These are phyloP conservation scores for Macroventuria anomochaeta DNA, from an alignment of 2,329 filamentous ascomycete genomes.

Conservation along the genomic window DNA sequence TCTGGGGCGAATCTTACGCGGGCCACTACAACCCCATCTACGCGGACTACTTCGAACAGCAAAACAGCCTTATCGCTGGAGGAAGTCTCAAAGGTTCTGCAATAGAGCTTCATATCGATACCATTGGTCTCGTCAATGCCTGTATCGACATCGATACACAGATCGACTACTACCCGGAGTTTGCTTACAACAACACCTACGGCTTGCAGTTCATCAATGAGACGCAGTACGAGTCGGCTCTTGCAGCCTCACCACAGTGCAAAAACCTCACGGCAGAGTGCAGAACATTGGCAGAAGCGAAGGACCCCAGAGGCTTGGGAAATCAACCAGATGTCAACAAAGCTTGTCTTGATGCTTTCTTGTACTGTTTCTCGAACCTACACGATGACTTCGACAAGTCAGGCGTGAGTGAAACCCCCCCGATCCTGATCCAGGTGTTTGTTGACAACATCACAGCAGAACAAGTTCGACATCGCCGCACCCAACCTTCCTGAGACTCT, in stretches of 20 bases:
- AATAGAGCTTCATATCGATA: slow-evolving; percentile 50
- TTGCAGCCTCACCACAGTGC: neutral
- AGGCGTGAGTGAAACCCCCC: slow-evolving; percentile 45
- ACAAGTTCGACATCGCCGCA: slow-evolving; percentile 35
- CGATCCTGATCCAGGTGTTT: neutral
- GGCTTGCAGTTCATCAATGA: slow-evolving; percentile 56
- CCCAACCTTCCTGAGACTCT: neutral
- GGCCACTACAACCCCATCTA: slow-evolving; percentile 62
- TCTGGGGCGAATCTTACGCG: slow-evolving; percentile 55
- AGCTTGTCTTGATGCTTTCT: slow-evolving; percentile 59
- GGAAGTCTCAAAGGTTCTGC: slow-evolving; percentile 38
- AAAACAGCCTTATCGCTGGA: slow-evolving; percentile 58
- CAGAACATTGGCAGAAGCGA: neutral
- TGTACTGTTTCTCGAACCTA: slow-evolving; percentile 59
- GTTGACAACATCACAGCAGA: slow-evolving; percentile 7
- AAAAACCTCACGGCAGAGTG: slow-evolving; percentile 29
- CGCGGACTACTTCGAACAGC: slow-evolving; percentile 58
- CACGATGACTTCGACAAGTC: slow-evolving; percentile 30
- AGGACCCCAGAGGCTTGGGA: slow-evolving; percentile 48
- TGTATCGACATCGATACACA: slow-evolving; percentile 57
- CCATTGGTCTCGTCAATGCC: slow-evolving; percentile 53
- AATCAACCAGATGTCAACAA: slow-evolving; percentile 39
- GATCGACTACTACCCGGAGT: slow-evolving; percentile 53
- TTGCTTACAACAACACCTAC: slow-evolving; percentile 64
- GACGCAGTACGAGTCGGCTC: neutral